Conservation (phyloP, 352 stramenopile genomes). For the Phytophthora litchii region DNA sequence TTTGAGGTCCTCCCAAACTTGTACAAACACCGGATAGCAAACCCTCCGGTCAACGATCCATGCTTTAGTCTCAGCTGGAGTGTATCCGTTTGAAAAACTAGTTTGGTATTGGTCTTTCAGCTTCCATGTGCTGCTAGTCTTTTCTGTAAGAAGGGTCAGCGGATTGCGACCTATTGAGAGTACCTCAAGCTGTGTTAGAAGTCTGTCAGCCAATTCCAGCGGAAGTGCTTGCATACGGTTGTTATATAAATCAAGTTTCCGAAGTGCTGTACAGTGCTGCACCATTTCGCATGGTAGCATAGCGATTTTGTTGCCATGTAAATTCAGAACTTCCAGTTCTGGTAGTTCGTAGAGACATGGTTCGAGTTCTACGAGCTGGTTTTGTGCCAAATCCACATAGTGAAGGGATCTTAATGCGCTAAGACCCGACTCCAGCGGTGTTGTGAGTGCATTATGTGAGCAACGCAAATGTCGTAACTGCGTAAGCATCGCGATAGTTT, state of each 20-base stretch:
- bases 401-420: slow-evolving; percentile 35
- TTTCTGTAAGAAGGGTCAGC: slow-evolving; percentile 58
- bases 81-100: slow-evolving; percentile 59
- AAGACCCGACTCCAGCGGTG: slow-evolving; percentile 44
- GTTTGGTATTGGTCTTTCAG: slow-evolving; percentile 61
- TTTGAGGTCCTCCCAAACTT: slow-evolving; percentile 44
- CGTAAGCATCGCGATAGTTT: slow-evolving; percentile 56
- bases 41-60: slow-evolving; percentile 53
- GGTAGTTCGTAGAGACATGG: slow-evolving; percentile 53
- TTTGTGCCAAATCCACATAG: slow-evolving; percentile 68
- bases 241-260: slow-evolving; percentile 68
- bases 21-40: slow-evolving; percentile 61
- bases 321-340: slow-evolving; percentile 57
- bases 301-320: slow-evolving; percentile 53
- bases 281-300: slow-evolving; percentile 54
- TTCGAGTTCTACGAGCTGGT: slow-evolving; percentile 54
- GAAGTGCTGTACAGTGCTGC: slow-evolving; percentile 34
- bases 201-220: slow-evolving; percentile 47
- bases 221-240: slow-evolving; percentile 63
- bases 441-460: slow-evolving; percentile 53
- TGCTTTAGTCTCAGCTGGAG: slow-evolving; percentile 48
- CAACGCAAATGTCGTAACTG: slow-evolving; percentile 48
- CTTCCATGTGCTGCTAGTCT: slow-evolving; percentile 66
- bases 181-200: slow-evolving; percentile 63
- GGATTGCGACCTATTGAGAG: slow-evolving; percentile 64